These are phyloP conservation scores for Phytophthora multivora DNA, from an alignment of 352 stramenopile species.

Conservation along the genomic window DNA sequence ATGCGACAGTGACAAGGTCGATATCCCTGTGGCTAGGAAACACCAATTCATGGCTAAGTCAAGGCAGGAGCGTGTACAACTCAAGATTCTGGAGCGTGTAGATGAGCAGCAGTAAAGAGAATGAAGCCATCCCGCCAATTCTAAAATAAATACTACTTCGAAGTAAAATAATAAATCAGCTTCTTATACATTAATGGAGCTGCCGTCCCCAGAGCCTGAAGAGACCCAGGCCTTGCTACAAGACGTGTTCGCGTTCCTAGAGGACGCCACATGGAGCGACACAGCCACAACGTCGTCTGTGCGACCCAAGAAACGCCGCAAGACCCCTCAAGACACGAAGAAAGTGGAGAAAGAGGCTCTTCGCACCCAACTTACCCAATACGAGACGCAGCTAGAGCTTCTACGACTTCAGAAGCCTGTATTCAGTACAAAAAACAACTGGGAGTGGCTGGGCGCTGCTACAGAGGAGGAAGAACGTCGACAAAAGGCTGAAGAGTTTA, in stretches of 20 bases:
- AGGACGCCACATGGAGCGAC: background rate
- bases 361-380: constrained; percentile 7
- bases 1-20: constrained; percentile 1
- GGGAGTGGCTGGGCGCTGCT: constrained; percentile 4
- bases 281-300: background rate
- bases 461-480: constrained; percentile 14
- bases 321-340: constrained; percentile 13
- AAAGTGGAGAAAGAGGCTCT: constrained; percentile 15
- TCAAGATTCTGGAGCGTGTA: constrained; percentile 10
- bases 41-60: constrained; percentile 13
- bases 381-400: constrained; percentile 19
- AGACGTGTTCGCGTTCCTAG: constrained; percentile 18
- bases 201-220: background rate
- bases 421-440: constrained; percentile 3
- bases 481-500: constrained; percentile 13
- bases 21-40: constrained; percentile 16
- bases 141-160: too few species aligned
- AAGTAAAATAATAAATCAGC: too few species aligned
- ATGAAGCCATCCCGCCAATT: background rate
- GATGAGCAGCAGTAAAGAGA: background rate
- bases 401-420: background rate
- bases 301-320: background rate
- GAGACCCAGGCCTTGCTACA: constrained; percentile 14
- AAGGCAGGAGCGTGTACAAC: constrained; percentile 15
- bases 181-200: background rate